Evolutionary conservation across 2,329 filamentous ascomycete species (phyloP), one percentile per base, ranked within the genome.

Genomic region (Rhexocercosporidium sp.): DNA sequence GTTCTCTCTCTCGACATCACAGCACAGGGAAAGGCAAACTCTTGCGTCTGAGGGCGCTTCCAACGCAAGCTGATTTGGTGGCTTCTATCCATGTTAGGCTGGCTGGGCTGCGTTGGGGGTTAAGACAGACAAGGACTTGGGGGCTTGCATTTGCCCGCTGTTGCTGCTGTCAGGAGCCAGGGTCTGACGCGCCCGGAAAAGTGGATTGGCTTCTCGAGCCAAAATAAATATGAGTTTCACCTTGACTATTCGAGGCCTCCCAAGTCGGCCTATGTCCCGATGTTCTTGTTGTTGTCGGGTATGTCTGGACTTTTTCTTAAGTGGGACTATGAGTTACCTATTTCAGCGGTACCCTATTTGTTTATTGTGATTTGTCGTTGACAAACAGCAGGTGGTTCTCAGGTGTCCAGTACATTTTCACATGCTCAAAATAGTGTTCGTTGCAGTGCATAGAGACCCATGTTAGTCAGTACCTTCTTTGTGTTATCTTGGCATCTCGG

Each of bases 41-140:
- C 49, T 18, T 53, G 14, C 12, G 14, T 31, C 16, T 31, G 27
- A 31, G 12, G 25, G 49, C 49, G 49, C 49, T 53, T 53, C 25
- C 14, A n/a, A 37, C n/a, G 27, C 25, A 53, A 53, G 49, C 49
- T 53, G 49, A 53, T 53, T 53, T 53, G 49, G 12, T n/a, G 49
- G 3, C 49, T 18, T 53, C 12, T 25, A 9, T 53, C 27, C 49
- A 31, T 27, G 49, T 53, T 53, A 53, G 49, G 49, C 54, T 41
- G 54, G 20, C 31, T 25, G 53, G 54, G 54, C 54, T 57, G 34
- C 34, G 54, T 57, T 39, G 54, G 54, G 54, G 20, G 54, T 56
- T 16, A 37, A 56, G 53, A 56, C 54, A 41, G 20, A 37, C 31
- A 41, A 39, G 54, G 31, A 41, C 54, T 41, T 57, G 54, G 18